phyloP scores from a whole-genome alignment of 139 green algal genomes.

The Volvox reticuliferus region DNA sequence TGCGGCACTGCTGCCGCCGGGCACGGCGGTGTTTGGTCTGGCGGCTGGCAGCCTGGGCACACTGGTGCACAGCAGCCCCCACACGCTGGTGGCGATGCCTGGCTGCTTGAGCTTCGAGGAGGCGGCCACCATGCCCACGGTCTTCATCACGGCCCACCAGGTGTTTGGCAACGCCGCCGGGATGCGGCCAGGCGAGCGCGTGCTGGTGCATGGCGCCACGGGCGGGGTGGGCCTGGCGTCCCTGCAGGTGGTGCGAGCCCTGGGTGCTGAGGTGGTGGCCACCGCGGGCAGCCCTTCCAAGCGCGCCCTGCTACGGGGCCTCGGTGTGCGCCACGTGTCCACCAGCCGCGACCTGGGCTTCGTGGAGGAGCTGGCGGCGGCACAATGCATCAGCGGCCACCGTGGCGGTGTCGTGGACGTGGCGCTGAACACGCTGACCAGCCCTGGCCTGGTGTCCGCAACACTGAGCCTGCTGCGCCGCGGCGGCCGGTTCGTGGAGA shows the following conservation, averaged over 20 bases:
- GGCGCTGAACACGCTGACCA: conserved; percentile 89
- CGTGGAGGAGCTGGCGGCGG: conserved; percentile 64
- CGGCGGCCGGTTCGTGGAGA: conserved; percentile 85
- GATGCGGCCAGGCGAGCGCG: conserved; percentile 50
- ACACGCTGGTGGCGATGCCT: conserved; percentile 77
- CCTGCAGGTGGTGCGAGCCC: conserved; percentile 66
- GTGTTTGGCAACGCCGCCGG: conserved; percentile 61
- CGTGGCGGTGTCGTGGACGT: conserved; percentile 57
- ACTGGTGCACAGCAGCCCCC: conserved; percentile 63
- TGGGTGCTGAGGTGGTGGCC: conserved; percentile 63
- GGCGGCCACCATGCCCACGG: conserved; percentile 83
- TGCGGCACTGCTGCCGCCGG: conserved; percentile 39
- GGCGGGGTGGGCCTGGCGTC: conserved; percentile 86
- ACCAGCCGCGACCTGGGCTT: conserved; percentile 80
- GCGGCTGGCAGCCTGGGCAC: conserved; percentile 81
- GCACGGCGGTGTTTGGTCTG: conserved; percentile 85
- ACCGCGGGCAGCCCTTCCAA: conserved; percentile 83
- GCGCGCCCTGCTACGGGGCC: conserved; percentile 72
- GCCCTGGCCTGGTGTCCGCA: conserved; percentile 83
- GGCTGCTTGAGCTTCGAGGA: conserved; percentile 76
- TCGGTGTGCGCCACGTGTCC: conserved; percentile 67
- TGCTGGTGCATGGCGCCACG: conserved; percentile 83
- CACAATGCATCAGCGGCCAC: conserved; percentile 10
- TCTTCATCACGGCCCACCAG: conserved; percentile 85
- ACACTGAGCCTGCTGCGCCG: conserved; percentile 68